Evolutionary conservation across 192 early-diverging fungal species (phyloP).

Genomic region (Piromyces finnis): DNA sequence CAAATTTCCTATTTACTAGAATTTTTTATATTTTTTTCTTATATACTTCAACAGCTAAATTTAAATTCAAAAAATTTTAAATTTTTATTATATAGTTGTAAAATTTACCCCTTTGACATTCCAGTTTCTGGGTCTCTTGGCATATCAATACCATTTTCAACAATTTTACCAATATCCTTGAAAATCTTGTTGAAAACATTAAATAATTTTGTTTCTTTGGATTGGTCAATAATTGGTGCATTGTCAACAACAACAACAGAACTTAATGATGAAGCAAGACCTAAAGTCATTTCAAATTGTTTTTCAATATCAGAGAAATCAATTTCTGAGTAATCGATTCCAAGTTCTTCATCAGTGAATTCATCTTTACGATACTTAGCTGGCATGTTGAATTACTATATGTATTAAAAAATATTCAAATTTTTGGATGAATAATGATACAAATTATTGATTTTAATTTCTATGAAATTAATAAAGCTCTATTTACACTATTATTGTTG

Average conservation of each 20-base stretch:
- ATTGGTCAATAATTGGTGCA: constrained; percentile 66
- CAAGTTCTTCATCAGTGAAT: background rate
- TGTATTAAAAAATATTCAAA: too few species aligned
- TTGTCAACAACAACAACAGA: constrained; percentile 83
- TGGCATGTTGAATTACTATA: background rate
- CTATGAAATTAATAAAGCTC: background rate
- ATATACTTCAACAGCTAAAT: too few species aligned
- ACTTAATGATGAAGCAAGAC: constrained; percentile 59
- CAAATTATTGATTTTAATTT: background rate
- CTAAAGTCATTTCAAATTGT: constrained; percentile 22
- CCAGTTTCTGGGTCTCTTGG: constrained; percentile 55
- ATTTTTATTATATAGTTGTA: too few species aligned
- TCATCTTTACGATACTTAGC: background rate
- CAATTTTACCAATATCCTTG: constrained; percentile 58
- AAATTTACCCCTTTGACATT: constrained; percentile 59
- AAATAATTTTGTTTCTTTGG: constrained; percentile 72
- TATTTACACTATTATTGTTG: background rate
- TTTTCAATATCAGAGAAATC: constrained; percentile 86
- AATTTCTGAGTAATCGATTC: constrained; percentile 23
- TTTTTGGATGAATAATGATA: too few species aligned
- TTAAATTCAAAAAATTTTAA: too few species aligned
- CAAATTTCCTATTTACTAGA: too few species aligned
- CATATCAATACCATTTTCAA: constrained; percentile 72
- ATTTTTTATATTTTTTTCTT: too few species aligned
- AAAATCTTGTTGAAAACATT: constrained; percentile 56